Percentiles rank a stretch among this genome's conserved stretches.
Evolutionary conservation across 441 rosid species (phyloP).

Genomic region (Gossypium trilobum): DNA sequence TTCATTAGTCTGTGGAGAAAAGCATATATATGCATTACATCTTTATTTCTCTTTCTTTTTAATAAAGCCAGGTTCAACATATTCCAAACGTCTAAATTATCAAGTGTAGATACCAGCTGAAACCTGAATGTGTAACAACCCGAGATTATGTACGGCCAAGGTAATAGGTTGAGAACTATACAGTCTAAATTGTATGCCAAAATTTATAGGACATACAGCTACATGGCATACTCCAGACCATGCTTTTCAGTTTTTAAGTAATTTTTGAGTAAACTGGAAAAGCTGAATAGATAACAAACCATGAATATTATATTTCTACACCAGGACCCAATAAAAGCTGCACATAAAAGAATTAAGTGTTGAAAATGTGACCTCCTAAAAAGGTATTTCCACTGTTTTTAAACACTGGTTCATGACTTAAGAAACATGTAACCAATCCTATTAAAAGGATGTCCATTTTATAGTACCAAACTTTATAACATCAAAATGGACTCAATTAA

Average conservation of each 20-base stretch:
- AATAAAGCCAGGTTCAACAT: neutral
- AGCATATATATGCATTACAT: neutral
- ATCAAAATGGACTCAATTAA: neutral
- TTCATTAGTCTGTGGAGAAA: neutral
- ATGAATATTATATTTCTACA: neutral
- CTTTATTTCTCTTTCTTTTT: neutral
- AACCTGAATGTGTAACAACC: neutral
- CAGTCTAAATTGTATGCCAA: neutral
- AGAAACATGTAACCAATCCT: neutral
- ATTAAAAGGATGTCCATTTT: neutral
- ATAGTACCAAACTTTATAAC: neutral
- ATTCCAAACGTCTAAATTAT: neutral
- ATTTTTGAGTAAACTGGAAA: neutral
- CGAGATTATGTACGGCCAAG: neutral
- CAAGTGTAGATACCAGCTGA: neutral
- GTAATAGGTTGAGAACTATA: neutral
- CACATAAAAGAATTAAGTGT: neutral
- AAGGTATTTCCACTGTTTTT: neutral
- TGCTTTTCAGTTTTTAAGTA: neutral
- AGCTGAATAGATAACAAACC: neutral
- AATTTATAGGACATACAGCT: neutral
- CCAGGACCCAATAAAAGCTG: neutral
- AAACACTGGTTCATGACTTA: neutral
- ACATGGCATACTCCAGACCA: neutral
- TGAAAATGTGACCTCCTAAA: neutral